Conservation (phyloP, 1,284 basidiomycete species). For the Ganoderma leucocontextum region DNA sequence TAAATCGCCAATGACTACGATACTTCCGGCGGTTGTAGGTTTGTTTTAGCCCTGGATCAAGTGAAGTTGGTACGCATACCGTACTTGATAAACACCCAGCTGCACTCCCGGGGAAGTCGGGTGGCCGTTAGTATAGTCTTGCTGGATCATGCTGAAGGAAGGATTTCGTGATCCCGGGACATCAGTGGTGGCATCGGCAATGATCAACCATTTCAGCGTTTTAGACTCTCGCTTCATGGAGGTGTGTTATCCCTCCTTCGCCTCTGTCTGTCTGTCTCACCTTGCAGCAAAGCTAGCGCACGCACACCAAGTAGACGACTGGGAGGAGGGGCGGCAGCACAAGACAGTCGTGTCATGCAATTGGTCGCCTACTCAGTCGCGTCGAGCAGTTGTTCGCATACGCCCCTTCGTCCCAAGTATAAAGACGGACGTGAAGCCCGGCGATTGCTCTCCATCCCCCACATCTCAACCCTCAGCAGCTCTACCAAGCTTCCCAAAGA, state of each 20-base stretch:
- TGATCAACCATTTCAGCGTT: constrained; percentile 3
- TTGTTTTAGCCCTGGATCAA: neutral
- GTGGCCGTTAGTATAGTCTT: too few species aligned
- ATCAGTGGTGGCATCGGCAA: neutral
- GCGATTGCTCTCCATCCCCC: neutral
- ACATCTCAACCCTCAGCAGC: neutral
- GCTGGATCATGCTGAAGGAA: neutral
- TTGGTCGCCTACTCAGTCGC: neutral
- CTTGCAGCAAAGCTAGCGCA: neutral
- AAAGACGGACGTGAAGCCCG: neutral
- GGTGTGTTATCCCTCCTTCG: neutral
- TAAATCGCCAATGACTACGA: neutral
- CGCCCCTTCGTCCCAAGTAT: neutral
- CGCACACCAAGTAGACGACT: neutral
- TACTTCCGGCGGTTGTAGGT: neutral
- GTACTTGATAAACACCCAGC: too few species aligned
- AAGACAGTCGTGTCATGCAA: neutral
- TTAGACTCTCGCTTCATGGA: neutral
- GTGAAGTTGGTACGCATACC: neutral
- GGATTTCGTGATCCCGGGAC: neutral
- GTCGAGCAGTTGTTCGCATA: neutral
- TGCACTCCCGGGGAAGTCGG: too few species aligned
- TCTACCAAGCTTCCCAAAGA: too few species aligned
- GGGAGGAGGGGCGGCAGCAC: neutral
- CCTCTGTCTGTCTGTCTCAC: neutral